These are phyloP conservation scores for Gonium pectorale DNA, from an alignment of 139 green algal genomes.

Conservation along the genomic window DNA sequence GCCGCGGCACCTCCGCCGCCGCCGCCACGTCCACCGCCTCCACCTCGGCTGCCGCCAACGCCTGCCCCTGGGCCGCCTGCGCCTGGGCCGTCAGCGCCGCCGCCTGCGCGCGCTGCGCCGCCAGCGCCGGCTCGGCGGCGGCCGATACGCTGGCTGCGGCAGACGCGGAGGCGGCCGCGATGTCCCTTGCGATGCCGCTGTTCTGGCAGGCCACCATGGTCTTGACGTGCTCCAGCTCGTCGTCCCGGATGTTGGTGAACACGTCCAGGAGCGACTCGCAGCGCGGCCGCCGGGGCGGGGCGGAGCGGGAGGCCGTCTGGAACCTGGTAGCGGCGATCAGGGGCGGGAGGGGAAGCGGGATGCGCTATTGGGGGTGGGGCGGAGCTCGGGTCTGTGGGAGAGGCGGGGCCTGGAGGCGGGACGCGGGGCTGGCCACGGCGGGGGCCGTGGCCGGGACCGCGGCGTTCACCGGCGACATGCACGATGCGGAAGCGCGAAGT, in stretches of 20 bases:
- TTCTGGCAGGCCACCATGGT: conserved; percentile 82
- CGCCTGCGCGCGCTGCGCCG: no score
- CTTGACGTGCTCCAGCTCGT: conserved; percentile 83
- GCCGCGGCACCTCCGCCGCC: no score
- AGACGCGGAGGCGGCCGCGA: neutral
- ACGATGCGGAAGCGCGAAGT: no score
- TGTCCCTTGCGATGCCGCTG: conserved; percentile 27
- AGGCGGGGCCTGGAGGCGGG: no score
- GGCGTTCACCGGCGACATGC: no score
- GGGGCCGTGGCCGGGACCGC: no score
- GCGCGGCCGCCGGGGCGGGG: conserved; percentile 44
- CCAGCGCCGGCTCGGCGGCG: neutral
- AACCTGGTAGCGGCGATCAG: conserved; percentile 44
- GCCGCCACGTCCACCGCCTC: no score
- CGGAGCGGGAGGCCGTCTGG: conserved; percentile 21
- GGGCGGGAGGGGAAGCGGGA: neutral
- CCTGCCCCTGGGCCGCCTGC: neutral
- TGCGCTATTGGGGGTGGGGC: neutral
- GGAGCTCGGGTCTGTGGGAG: no score
- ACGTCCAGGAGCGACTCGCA: conserved; percentile 86
- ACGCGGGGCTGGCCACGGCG: no score
- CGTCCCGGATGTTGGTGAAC: conserved; percentile 88
- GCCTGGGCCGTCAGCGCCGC: no score
- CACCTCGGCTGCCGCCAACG: no score
- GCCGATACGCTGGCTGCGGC: no score